Conservation (phyloP, 2,329 filamentous ascomycete species). For the Podosphaera aphanis region DNA sequence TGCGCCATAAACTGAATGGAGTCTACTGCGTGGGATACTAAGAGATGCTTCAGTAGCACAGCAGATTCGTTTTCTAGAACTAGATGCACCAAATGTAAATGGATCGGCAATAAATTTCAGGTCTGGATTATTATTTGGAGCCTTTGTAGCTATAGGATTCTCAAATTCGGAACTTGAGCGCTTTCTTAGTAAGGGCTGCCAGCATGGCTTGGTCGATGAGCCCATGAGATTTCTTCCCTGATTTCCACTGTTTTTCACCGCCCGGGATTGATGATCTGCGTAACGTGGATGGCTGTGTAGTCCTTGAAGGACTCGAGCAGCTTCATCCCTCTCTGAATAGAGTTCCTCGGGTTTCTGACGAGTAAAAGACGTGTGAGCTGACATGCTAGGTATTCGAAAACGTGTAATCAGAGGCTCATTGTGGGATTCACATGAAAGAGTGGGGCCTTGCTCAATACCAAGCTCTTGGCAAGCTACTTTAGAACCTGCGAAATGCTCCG, state of each 20-base stretch:
- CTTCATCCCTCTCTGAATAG: constrained; percentile 20
- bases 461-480: constrained; percentile 35
- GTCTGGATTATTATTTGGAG: constrained; percentile 29
- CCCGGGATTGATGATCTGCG: constrained; percentile 16
- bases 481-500: constrained; percentile 29
- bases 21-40: constrained; percentile 22
- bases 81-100: constrained; percentile 18
- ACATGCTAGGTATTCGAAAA: constrained; percentile 21
- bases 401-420: constrained; percentile 28
- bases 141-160: constrained; percentile 35
- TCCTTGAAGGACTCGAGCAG: constrained; percentile 34
- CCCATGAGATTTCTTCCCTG: neutral
- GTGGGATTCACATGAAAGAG: constrained; percentile 34
- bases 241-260: neutral
- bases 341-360: constrained; percentile 24
- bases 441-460: constrained; percentile 26
- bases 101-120: neutral
- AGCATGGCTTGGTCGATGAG: neutral
- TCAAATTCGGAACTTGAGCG: constrained; percentile 13
- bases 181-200: neutral
- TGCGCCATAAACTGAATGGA: constrained; percentile 26
- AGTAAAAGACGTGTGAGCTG: constrained; percentile 24
- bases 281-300: constrained; percentile 30
- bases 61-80: constrained; percentile 39
- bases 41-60: constrained; percentile 35